Base-by-base conservation (phyloP, 495 filamentous ascomycete species). In the Umbilicaria muhlenbergii region DNA sequence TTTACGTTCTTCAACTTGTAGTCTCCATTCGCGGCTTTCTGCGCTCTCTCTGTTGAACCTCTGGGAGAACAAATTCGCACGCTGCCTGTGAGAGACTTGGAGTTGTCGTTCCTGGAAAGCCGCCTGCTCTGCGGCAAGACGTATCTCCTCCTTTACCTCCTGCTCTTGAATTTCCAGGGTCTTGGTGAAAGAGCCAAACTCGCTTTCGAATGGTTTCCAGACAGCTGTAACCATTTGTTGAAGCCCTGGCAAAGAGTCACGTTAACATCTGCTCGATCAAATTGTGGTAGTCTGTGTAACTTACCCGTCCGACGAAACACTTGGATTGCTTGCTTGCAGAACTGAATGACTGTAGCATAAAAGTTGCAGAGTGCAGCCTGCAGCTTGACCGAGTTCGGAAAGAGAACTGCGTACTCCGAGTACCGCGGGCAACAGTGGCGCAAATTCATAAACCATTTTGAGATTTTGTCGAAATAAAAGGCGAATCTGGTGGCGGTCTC, bases 391-490 rank as follows among this genome's bases (percentile, higher is more conserved):
- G 52, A 61, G 31, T 49, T 36, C n/a, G 51, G 53, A 45, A 56
- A 62, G 5, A 66, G 54, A 13, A 40, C 41, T 36, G 55, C 47
- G 49, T 62, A 65, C 36, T 63, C 49, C 18, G 44, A 34, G 41
- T 51, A 61, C 16, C 51, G 47, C 15, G 62, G 62, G 47, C 53
- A 63, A 32, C 38, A 34, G 11, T 46, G 54, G 12, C 49, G 51
- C 8, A 61, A 49, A 13, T 34, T 31, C 55, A 56, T 58, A 38
- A 63, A 54, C 33, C 58, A 48, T n/a, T 46, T 46, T 11, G 59
- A 51, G 28, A 63, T 39, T 39, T 58, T 58, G 19, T 61, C 59
- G 34, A 63, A 63, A 34, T 62, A 63, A n/a, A 48, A 49, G 12
- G 59, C 41, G 24, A 59, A 41, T 39, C 58, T 61, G 44, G 44